These are phyloP conservation scores for Pseudocercospora musae DNA, from an alignment of 2,329 filamentous ascomycete species.

Conservation along the genomic window DNA sequence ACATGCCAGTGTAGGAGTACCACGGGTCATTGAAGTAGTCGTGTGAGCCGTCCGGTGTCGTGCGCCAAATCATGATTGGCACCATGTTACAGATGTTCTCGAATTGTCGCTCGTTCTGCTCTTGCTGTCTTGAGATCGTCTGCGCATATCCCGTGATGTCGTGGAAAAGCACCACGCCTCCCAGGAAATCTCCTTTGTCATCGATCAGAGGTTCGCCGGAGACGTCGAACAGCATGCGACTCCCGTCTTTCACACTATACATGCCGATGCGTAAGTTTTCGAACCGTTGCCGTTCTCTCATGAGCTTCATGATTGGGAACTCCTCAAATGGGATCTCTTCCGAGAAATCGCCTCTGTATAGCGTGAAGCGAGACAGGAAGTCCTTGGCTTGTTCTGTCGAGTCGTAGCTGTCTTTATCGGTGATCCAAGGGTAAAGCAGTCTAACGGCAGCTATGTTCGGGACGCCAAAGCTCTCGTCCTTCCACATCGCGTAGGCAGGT, in stretches of 20 bases:
- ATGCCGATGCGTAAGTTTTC: constrained; percentile 61
- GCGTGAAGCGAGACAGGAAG: constrained; percentile 57
- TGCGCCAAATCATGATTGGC: constrained; percentile 63
- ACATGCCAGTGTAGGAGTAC: constrained; percentile 74
- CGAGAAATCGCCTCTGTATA: constrained; percentile 67
- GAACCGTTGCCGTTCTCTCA: constrained; percentile 61
- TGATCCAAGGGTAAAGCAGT: constrained; percentile 36
- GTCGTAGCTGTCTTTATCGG: constrained; percentile 34
- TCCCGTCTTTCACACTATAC: constrained; percentile 52
- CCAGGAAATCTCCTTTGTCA: constrained; percentile 66
- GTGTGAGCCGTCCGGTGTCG: constrained; percentile 60
- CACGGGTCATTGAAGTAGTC: constrained; percentile 74
- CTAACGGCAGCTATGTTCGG: constrained; percentile 63
- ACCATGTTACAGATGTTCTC: constrained; percentile 68
- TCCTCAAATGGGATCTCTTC: constrained; percentile 56
- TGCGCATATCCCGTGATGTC: constrained; percentile 69
- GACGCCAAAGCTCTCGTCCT: constrained; percentile 69
- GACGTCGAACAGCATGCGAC: constrained; percentile 60
- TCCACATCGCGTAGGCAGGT: constrained; percentile 77
- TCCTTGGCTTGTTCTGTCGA: constrained; percentile 43
- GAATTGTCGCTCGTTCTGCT: constrained; percentile 70
- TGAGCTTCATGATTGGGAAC: constrained; percentile 63
- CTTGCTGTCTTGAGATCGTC: constrained; percentile 66
- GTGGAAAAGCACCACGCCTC: constrained; percentile 67
- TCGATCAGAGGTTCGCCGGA: constrained; percentile 67